phyloP scores from a whole-genome alignment of 2,329 filamentous ascomycete genomes.

The Colletotrichum limetticola region DNA sequence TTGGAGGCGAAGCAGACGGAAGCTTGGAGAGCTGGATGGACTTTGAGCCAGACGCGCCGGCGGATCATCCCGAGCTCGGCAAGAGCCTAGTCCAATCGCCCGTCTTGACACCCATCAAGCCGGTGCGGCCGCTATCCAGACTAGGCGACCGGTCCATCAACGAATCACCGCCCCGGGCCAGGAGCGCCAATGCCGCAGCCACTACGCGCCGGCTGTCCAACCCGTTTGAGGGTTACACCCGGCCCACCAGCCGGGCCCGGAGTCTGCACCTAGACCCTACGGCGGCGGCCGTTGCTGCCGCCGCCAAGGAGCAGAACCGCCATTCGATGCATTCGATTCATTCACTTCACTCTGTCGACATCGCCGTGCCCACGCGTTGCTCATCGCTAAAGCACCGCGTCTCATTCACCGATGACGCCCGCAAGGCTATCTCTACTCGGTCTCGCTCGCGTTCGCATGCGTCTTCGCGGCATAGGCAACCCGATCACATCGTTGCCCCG shows the following conservation, averaged over 20 bases:
- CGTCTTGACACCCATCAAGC: slow-evolving; percentile 28
- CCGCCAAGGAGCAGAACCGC: slow-evolving; percentile 12
- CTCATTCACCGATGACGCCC: slow-evolving; percentile 24
- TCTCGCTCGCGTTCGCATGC: slow-evolving; percentile 20
- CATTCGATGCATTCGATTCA: slow-evolving; percentile 15
- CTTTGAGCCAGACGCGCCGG: slow-evolving; percentile 34
- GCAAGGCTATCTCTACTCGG: slow-evolving; percentile 18
- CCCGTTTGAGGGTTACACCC: slow-evolving; percentile 33
- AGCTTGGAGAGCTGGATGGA: slow-evolving; percentile 37
- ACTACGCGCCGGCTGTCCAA: slow-evolving; percentile 18
- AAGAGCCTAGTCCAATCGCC: slow-evolving; percentile 30
- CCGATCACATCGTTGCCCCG: slow-evolving; percentile 11
- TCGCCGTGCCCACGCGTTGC: slow-evolving; percentile 31
- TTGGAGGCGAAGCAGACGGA: slow-evolving; percentile 23
- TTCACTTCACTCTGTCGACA: slow-evolving; percentile 17
- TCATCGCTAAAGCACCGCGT: slow-evolving; percentile 33
- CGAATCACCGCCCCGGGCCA: slow-evolving; percentile 25
- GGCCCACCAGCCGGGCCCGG: slow-evolving; percentile 30
- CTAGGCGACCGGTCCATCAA: slow-evolving; percentile 30
- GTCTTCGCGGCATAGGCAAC: not conserved
- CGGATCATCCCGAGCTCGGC: slow-evolving; percentile 27
- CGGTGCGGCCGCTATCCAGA: slow-evolving; percentile 30
- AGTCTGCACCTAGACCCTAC: slow-evolving; percentile 28
- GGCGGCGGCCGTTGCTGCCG: not conserved
- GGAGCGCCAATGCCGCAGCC: slow-evolving; percentile 31